Evolutionary conservation across 768 basidiomycete species (phyloP).

Genomic region (Ramaria rubella): DNA sequence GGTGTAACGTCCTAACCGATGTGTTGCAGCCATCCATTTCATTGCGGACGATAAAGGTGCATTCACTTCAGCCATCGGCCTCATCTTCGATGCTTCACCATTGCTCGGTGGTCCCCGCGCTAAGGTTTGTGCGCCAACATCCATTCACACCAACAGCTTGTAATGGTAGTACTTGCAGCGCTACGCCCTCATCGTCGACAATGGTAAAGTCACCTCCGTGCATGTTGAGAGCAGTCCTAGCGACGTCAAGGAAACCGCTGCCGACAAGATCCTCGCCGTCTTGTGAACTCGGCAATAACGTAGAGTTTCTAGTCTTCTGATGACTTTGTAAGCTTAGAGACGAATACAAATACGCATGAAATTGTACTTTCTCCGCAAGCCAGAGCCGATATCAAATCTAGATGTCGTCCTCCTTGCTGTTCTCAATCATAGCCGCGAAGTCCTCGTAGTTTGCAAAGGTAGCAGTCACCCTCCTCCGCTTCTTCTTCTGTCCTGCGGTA

Average conservation of each 20-base stretch:
- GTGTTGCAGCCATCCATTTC: slow-evolving; percentile 44
- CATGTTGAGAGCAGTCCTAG: slow-evolving; percentile 45
- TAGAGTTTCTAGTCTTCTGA: too few relatives aligned
- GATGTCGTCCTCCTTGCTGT: slow-evolving; percentile 52
- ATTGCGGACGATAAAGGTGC: slow-evolving; percentile 64
- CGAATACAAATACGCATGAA: background rate
- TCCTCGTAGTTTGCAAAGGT: slow-evolving; percentile 87
- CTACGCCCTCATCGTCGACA: slow-evolving; percentile 60
- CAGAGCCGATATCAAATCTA: background rate
- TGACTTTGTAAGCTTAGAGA: background rate
- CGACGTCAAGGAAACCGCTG: slow-evolving; percentile 47
- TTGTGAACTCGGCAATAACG: slow-evolving; percentile 12
- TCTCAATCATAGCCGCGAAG: slow-evolving; percentile 79
- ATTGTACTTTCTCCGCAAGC: too few relatives aligned
- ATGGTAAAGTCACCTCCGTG: slow-evolving; percentile 63
- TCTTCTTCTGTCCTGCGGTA: slow-evolving; percentile 45
- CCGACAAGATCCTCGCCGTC: slow-evolving; percentile 37
- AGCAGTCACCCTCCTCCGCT: slow-evolving; percentile 62
- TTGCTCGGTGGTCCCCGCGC: slow-evolving; percentile 63
- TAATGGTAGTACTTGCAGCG: slow-evolving; percentile 44
- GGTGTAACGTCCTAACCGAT: background rate
- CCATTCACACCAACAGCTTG: background rate
- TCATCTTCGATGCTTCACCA: slow-evolving; percentile 54
- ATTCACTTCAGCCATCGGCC: slow-evolving; percentile 47
- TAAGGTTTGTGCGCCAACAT: slow-evolving; percentile 36